Conservation (phyloP, 2,329 filamentous ascomycete species). For the Stachybotrys chlorohalonatus region DNA sequence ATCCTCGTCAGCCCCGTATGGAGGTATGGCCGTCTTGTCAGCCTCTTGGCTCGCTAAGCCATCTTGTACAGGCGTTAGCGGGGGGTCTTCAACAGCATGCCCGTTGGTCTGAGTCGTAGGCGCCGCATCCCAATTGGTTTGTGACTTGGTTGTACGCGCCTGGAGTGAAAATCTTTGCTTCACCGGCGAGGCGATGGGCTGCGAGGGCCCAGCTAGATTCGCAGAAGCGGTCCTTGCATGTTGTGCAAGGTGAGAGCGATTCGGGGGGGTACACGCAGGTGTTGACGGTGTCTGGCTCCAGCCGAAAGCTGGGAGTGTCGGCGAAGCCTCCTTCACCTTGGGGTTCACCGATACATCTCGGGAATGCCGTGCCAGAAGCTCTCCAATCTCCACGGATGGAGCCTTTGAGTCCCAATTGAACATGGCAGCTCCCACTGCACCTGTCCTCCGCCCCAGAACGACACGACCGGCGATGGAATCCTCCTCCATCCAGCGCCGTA, state of each 20-base stretch:
- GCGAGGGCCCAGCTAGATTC: slow-evolving; percentile 2
- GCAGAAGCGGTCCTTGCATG: neutral
- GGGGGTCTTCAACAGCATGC: neutral
- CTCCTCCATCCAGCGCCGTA: slow-evolving; percentile 58
- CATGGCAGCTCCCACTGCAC: slow-evolving; percentile 34
- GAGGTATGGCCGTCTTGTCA: neutral
- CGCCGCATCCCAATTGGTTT: slow-evolving; percentile 5
- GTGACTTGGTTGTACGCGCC: slow-evolving; percentile 7
- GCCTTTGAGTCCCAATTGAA: slow-evolving; percentile 54
- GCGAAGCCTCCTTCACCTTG: slow-evolving; percentile 8
- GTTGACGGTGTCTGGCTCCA: slow-evolving; percentile 15
- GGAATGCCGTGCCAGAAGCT: slow-evolving; percentile 20
- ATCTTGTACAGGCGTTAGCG: neutral
- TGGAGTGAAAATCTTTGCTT: neutral
- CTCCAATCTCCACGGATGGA: slow-evolving; percentile 37
- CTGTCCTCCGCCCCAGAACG: slow-evolving; percentile 25
- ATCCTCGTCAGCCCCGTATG: slow-evolving; percentile 3
- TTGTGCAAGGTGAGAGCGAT: neutral
- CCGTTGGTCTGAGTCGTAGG: neutral
- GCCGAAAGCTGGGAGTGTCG: slow-evolving; percentile 19
- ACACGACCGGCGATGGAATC: slow-evolving; percentile 47
- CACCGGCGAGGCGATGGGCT: slow-evolving; percentile 1
- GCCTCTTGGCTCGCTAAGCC: neutral
- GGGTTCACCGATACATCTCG: slow-evolving; percentile 7
- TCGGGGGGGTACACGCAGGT: slow-evolving; percentile 1